A percentile compares a stretch with the other conserved stretches of the same genome.
These are phyloP conservation scores for Cicer judaicum DNA, from an alignment of 306 rosid species.

Conservation along the genomic window DNA sequence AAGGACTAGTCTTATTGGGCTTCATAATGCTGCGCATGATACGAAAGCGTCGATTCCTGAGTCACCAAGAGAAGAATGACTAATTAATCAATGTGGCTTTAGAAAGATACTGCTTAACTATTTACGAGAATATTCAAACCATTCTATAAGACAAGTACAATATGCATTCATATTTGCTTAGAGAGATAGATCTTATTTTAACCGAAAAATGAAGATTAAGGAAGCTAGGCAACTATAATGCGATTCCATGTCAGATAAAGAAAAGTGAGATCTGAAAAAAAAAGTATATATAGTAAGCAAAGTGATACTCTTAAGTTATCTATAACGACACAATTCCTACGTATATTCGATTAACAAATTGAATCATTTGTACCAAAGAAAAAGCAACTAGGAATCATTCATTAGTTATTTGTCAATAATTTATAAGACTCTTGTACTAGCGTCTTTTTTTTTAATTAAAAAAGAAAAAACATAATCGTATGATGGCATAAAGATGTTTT, in stretches of 20 bases:
- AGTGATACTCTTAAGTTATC: constrained; percentile 46
- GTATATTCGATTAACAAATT: constrained; percentile 41
- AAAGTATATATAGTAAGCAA: constrained; percentile 19
- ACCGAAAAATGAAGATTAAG: neutral
- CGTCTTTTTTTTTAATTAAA: no score
- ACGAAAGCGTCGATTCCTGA: no score
- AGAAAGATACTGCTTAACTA: neutral
- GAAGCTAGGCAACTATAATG: constrained; percentile 37
- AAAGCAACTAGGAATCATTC: no score
- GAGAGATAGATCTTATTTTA: no score
- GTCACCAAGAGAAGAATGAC: no score
- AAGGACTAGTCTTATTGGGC: no score
- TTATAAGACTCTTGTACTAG: no score
- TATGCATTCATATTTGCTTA: neutral
- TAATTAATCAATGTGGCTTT: no score
- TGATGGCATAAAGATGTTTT: no score
- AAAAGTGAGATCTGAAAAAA: constrained; percentile 34
- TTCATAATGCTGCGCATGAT: no score
- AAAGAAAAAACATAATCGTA: no score
- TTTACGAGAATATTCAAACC: constrained; percentile 25
- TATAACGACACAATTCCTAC: constrained; percentile 42
- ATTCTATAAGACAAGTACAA: neutral
- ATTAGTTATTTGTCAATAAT: no score
- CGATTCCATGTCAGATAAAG: constrained; percentile 45
- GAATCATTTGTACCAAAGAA: neutral